Evolutionary conservation across 306 rosid genomes (phyloP), one percentile per base, ranked within the genome.

Genomic region (Lathyrus oleraceus): DNA sequence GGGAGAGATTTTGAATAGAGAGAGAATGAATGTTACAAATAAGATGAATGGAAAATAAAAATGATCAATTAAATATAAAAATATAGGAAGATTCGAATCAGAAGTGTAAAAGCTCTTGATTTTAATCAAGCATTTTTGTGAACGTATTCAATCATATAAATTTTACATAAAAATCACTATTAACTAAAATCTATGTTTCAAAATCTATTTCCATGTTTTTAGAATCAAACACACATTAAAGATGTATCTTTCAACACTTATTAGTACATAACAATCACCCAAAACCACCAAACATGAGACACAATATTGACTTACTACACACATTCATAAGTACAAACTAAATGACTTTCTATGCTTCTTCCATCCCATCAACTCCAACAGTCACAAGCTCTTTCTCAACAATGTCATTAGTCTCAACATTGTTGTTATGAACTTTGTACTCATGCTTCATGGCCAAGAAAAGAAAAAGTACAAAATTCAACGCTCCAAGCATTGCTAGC

Each of bases 381-480:
- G 12, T 43, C 79, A 75, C 80, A 30, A 75, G 84, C 81, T 88
- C 95, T 74, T 79, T 81, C 51, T 88, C 83, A 21, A 27, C 78
- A 42, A 49, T 44, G n/a, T 68, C 84, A 38, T 48, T 57, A 8
- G 48, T 70, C 74, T 27, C 64, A 8, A 51, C 44, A 59, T 30
- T 70, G 48, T 30, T 70, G 61, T 72, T 84, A 61, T 84, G 87
- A 44, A 9, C 75, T 83, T 85, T 94, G 74, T 94, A 91, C 65
- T 94, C 91, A 81, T 94, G 97, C 73, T 82, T 83, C 67, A 3
- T 82, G 44, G 97, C 88, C 23, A 94, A 74, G 67, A 83, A 73
- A 51, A 94, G 75, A 82, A 91, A 94, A 60, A 79, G 67, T 5
- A 83, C 19, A 57, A 91, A 83, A 66, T 94, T 94, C 49, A 89